Evolutionary conservation across 2,329 filamentous ascomycete species (phyloP).

Genomic region (Coniochaeta sp.): DNA sequence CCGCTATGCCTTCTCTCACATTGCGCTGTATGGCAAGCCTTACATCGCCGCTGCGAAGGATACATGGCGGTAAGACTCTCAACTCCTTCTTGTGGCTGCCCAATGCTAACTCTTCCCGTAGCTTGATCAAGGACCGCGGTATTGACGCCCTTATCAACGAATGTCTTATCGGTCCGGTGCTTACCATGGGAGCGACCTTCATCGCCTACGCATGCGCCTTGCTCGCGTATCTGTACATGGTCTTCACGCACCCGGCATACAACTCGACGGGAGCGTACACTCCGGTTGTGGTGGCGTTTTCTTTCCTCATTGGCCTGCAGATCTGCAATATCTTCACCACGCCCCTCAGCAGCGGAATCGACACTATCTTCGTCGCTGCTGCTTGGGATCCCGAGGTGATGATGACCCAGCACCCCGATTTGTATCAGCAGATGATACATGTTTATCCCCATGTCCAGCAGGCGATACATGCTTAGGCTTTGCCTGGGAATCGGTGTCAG

Average conservation of each 20-base stretch:
- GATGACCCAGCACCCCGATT: constrained; percentile 70
- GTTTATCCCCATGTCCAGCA: constrained; percentile 81
- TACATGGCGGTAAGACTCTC: constrained; percentile 57
- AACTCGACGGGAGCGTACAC: constrained; percentile 63
- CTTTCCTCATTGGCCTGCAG: constrained; percentile 85
- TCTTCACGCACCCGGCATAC: constrained; percentile 74
- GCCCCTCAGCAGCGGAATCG: constrained; percentile 78
- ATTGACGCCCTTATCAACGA: constrained; percentile 88
- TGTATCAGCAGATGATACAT: constrained; percentile 70
- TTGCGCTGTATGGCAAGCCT: constrained; percentile 83
- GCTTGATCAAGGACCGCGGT: constrained; percentile 84
- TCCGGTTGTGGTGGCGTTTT: constrained; percentile 70
- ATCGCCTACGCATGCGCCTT: constrained; percentile 77
- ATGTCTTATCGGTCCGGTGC: constrained; percentile 68
- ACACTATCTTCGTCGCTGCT: constrained; percentile 81
- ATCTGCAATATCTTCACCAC: constrained; percentile 86
- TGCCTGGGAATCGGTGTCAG: background rate
- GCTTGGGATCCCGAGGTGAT: constrained; percentile 66
- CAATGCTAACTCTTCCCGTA: constrained; percentile 12
- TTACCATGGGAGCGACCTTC: constrained; percentile 73
- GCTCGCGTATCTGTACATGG: constrained; percentile 78
- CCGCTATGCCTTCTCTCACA: constrained; percentile 86
- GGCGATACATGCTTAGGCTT: constrained; percentile 56
- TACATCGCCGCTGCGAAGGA: constrained; percentile 84
- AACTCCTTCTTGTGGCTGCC: background rate